These are phyloP conservation scores for Pugionium dolabratum DNA, from an alignment of 345 rosid species.

Conservation along the genomic window DNA sequence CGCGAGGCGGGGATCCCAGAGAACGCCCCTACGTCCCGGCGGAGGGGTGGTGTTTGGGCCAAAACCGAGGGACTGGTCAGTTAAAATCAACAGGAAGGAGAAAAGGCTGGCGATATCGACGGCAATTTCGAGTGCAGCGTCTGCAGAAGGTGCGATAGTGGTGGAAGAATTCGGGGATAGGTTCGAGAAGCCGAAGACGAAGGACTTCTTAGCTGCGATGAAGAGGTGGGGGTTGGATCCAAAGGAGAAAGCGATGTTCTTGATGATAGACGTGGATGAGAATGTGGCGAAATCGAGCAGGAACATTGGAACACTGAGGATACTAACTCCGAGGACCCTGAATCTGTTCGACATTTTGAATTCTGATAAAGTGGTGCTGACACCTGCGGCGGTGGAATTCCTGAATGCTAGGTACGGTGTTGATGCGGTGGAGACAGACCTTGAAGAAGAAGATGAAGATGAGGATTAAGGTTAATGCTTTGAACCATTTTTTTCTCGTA, in stretches of 20 bases:
- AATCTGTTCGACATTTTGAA: constrained; percentile 89
- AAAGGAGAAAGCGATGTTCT: constrained; percentile 76
- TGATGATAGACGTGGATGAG: constrained; percentile 68
- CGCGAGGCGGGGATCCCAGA: constrained; percentile 73
- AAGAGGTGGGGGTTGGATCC: constrained; percentile 91
- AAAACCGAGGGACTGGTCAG: constrained; percentile 82
- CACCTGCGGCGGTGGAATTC: constrained; percentile 73
- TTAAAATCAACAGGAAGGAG: constrained; percentile 90
- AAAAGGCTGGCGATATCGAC: constrained; percentile 78
- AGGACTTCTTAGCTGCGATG: constrained; percentile 78
- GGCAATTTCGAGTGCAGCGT: constrained; percentile 69
- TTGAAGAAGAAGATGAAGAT: background rate
- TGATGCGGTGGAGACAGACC: constrained; percentile 37
- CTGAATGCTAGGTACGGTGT: constrained; percentile 77
- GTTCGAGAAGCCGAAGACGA: constrained; percentile 80
- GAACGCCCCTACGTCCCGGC: constrained; percentile 83
- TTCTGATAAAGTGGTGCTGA: constrained; percentile 74
- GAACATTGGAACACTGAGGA: constrained; percentile 82
- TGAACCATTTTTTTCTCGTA: background rate
- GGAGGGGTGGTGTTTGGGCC: constrained; percentile 94
- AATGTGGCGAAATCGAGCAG: constrained; percentile 67
- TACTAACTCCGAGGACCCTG: constrained; percentile 86
- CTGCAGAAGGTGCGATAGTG: constrained; percentile 59
- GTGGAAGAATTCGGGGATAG: constrained; percentile 85
- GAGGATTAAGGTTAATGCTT: constrained; percentile 61